phyloP scores from a whole-genome alignment of 2,329 filamentous ascomycete species.

The Geosmithia flava region DNA sequence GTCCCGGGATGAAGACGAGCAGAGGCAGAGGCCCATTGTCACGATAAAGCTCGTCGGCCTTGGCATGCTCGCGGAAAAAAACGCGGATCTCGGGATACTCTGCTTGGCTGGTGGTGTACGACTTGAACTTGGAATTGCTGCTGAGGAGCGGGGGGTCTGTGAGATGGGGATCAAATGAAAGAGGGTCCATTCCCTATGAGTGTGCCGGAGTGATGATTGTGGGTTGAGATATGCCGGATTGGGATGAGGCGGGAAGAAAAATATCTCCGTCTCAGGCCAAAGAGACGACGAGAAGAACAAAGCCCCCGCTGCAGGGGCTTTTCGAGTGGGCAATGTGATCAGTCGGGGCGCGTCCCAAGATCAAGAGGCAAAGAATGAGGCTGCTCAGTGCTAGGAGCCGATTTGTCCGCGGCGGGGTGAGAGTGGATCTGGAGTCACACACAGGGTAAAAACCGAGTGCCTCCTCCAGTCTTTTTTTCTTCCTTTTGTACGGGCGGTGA shows the following conservation, averaged over 20 bases:
- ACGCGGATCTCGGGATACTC: conserved; percentile 68
- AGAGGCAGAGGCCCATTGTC: conserved; percentile 66
- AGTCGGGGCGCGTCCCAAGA: not conserved
- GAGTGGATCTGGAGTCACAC: not conserved
- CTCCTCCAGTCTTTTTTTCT: not conserved
- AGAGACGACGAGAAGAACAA: not conserved
- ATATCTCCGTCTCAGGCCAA: not conserved
- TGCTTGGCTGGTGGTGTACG: conserved; percentile 58
- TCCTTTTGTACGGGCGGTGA: not conserved
- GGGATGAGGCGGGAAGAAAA: not conserved
- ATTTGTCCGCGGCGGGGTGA: not conserved
- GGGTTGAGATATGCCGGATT: not conserved
- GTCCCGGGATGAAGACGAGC: conserved; percentile 81
- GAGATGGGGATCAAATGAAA: conserved; percentile 24
- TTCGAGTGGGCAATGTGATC: not conserved
- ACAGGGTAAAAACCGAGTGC: not conserved
- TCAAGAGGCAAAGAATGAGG: not conserved
- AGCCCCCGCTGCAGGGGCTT: not conserved
- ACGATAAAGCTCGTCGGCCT: conserved; percentile 67
- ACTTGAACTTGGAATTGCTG: conserved; percentile 58
- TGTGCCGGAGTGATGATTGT: not conserved
- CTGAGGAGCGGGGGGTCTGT: conserved; percentile 72
- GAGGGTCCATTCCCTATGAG: conserved; percentile 1
- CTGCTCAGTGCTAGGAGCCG: not conserved
- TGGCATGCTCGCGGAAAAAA: conserved; percentile 72